Evolutionary conservation across 106 monocot genomes (phyloP), one percentile per base, ranked within the genome.

Genomic region (Amphibolis antarctica): DNA sequence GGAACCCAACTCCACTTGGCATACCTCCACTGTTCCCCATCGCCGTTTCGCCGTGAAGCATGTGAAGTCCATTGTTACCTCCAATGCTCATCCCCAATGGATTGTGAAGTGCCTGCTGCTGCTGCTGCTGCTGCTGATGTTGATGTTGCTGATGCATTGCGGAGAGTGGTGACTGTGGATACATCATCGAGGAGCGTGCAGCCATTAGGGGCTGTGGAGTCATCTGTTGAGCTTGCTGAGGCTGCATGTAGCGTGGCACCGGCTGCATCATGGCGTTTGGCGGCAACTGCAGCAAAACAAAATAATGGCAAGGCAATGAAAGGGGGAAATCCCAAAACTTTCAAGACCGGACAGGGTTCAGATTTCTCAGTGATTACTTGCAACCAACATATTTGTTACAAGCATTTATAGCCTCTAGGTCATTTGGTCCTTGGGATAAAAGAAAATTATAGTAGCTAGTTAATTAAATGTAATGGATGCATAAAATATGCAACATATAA

Each of bases 1-100:
- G 25, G 57, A 85, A 93, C 22, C 44, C 45, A 21, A 43, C 62
- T 28, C 86, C 78, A 19, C 71, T 60, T 14, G 61, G 36, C 7
- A 78, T 53, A 44, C 69, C 70, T 21, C 47, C 75, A 28, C 28
- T 70, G 4, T 56, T 75, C 20, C 80, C 81, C 7, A 78, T 53
- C 26, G 73, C 69, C n/a, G 77, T 47, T 57, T 92, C 87, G 7
- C 88, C 85, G 21, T 85, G 84, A 58, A 88, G 80, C 59, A 88
- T 75, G 44, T 78, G 82, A 69, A 80, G 88, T 4, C 85, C 88
- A 7, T 65, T 66, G 48, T 50, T 77, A 19, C 72, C 74, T 5
- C 78, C 81, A 4, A 80, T 53, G 54, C 69, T 78, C 79, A 86
- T 83, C 4, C 78, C 82, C 9, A 83, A 77, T 62, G 84, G 88